Evolutionary conservation across 2,329 filamentous ascomycete species (phyloP), one percentile per base, ranked within the genome.

Genomic region (Huntiella savannae): DNA sequence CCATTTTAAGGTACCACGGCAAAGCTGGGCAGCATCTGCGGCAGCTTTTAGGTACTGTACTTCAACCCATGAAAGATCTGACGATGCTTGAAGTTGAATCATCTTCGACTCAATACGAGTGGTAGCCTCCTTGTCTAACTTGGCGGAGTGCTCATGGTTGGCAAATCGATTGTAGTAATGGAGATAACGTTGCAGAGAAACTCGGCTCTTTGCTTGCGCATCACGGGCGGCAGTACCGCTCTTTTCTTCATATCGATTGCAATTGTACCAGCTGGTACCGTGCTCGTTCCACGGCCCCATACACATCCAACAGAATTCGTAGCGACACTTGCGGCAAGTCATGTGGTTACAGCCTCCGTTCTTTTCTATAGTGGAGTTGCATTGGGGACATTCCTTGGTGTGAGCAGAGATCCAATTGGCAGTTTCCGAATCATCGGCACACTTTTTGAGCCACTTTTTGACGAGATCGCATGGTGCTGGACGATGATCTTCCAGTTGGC

Each of bases 291-390:
- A 98, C 1, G 94, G 68, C 0, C 91, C 91, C 91, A 98, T 98
- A 58, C 91, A 98, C 82, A 98, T 96, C 91, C 91, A 98, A 65
- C 91, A 98, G 58, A 98, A 95, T 58, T 95, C 87, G 58, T 95
- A 79, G 57, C 86, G 85, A 66, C 87, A 95, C 62, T 95, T 95
- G 48, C 87, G 71, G 60, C 87, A 95, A 0, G 87, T 95, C 87
- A 95, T 95, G 61, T 95, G 87, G 64, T 95, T 95, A 66, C 87
- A 95, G 3, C 87, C 87, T 45, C 87, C 87, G 54, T 98, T 98
- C 73, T 98, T 98, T 64, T 98, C 91, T 39, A 98, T 98, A 0
- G 91, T 98, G 2, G 88, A 96, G 54, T 84, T 77, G 62, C 91
- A 98, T 59, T 82, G 91, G 0, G 91, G 88, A 53, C 91, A 98